Evolutionary conservation across 441 rosid species (phyloP).

Genomic region (Arabidopsis lyrata): DNA sequence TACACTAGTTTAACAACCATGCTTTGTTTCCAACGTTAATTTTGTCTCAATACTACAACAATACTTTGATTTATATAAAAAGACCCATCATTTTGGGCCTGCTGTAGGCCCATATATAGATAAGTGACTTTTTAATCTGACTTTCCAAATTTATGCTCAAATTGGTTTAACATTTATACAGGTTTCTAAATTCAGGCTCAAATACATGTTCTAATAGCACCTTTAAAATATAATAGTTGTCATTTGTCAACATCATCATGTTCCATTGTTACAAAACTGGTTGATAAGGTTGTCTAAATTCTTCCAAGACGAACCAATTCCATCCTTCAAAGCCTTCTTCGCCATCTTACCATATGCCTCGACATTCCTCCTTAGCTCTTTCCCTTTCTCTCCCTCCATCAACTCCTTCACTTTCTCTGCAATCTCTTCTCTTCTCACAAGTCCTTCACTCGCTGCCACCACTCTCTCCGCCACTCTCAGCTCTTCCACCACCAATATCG

Average conservation of each 20-base stretch:
- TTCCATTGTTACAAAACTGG: constrained; percentile 2
- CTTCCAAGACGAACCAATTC: constrained; percentile 11
- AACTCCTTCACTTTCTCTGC: constrained; percentile 21
- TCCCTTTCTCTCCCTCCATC: constrained; percentile 22
- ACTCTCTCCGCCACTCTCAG: constrained; percentile 10
- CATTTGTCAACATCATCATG: neutral
- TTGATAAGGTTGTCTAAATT: constrained; percentile 12
- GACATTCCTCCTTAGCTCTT: constrained; percentile 8
- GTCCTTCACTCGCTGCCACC: neutral
- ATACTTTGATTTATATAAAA: neutral
- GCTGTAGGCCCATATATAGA: neutral
- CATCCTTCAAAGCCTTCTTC: constrained; percentile 12
- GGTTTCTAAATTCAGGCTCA: neutral
- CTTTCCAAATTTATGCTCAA: neutral
- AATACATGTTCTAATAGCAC: neutral
- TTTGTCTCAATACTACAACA: neutral
- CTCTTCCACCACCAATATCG: constrained; percentile 26
- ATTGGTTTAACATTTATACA: neutral
- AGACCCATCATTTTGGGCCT: neutral
- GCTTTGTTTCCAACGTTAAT: neutral
- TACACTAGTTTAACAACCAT: neutral
- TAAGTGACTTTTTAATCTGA: neutral
- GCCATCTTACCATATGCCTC: constrained; percentile 14
- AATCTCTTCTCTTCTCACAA: neutral
- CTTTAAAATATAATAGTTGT: too few relatives aligned